Percentiles rank a stretch among this genome's conserved stretches.
Conservation (phyloP, 257 asterid species). For the Coffea canephora region DNA sequence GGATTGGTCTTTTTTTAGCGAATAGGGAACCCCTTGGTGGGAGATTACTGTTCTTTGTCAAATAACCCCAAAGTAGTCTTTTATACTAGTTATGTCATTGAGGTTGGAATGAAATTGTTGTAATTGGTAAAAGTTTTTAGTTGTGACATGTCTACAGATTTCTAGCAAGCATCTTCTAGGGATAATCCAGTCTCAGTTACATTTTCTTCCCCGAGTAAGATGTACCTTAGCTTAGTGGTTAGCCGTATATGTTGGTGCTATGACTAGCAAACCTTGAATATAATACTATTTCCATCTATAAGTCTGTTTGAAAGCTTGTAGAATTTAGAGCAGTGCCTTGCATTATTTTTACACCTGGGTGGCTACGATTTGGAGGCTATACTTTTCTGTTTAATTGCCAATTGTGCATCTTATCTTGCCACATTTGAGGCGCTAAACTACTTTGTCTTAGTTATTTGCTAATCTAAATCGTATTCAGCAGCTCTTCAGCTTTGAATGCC, state of each 20-base stretch:
- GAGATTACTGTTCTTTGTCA: neutral
- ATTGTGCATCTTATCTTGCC: neutral
- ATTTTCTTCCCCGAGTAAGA: neutral
- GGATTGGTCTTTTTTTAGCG: no score
- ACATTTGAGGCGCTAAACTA: neutral
- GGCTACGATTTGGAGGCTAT: neutral
- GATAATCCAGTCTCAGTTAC: constrained; percentile 3
- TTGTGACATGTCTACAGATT: neutral
- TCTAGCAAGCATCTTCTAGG: neutral
- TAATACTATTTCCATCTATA: neutral
- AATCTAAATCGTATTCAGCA: neutral
- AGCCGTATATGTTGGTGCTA: neutral
- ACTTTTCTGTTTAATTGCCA: neutral
- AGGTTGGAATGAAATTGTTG: neutral
- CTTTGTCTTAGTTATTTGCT: neutral
- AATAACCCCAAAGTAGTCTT: neutral
- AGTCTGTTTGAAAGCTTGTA: neutral
- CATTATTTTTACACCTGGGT: neutral
- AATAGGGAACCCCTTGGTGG: no score
- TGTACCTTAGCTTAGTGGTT: neutral
- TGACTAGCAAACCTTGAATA: neutral
- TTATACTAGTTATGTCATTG: neutral
- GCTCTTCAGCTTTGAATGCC: neutral
- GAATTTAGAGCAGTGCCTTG: neutral
- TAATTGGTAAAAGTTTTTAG: neutral